Conservation (phyloP, 2,329 filamentous ascomycete genomes). For the Dryadomyces quercus-mongolicae region DNA sequence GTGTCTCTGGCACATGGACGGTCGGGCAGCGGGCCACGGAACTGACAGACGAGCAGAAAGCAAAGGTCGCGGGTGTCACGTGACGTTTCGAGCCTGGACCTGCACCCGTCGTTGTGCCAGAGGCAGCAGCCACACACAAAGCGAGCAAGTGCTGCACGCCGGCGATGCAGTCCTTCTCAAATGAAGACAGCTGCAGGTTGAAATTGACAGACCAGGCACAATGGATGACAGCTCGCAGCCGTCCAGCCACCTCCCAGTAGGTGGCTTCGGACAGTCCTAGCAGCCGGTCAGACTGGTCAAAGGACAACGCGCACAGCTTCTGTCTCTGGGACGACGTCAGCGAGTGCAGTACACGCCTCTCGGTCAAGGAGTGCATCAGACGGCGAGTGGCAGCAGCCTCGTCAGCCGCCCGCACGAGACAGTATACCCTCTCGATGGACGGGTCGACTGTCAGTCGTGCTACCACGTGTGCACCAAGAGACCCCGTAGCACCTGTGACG, state of each 20-base stretch:
- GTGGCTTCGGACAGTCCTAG: constrained; percentile 16
- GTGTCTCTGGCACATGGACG: constrained; percentile 20
- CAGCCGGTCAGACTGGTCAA: constrained; percentile 22
- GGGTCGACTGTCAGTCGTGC: constrained; percentile 45
- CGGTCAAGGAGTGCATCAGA: neutral
- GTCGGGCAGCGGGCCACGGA: constrained; percentile 23
- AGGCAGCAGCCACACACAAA: constrained; percentile 21
- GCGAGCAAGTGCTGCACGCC: constrained; percentile 32
- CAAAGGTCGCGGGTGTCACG: constrained; percentile 23
- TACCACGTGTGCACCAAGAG: constrained; percentile 48
- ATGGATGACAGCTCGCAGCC: constrained; percentile 31
- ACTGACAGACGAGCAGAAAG: constrained; percentile 33
- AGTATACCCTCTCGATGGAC: constrained; percentile 39
- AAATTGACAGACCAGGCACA: constrained; percentile 44
- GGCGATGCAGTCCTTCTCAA: constrained; percentile 31
- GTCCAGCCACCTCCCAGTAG: constrained; percentile 2
- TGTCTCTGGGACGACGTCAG: constrained; percentile 6
- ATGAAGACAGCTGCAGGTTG: constrained; percentile 33
- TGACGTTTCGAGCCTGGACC: too few relatives aligned
- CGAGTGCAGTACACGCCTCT: neutral
- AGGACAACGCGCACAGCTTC: constrained; percentile 25
- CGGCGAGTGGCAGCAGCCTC: neutral
- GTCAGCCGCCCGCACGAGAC: constrained; percentile 32
- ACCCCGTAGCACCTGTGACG: constrained; percentile 54
- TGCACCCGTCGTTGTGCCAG: too few relatives aligned